These are phyloP conservation scores for Leccinellum rugosiceps DNA, from an alignment of 768 basidiomycete species.

Conservation along the genomic window DNA sequence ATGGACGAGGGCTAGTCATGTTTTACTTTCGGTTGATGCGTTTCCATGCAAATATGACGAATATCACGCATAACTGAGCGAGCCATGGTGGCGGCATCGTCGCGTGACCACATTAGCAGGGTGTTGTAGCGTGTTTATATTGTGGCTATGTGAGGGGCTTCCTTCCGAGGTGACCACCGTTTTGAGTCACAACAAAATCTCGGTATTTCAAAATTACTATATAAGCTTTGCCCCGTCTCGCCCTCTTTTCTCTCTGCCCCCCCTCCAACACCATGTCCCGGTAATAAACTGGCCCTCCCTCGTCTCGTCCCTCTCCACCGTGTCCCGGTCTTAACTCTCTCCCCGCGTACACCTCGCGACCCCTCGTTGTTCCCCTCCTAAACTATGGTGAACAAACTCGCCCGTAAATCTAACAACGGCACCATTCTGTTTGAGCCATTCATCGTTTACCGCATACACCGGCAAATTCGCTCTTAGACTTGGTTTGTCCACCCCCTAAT, in stretches of 20 bases:
- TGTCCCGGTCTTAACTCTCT: slow-evolving; percentile 1
- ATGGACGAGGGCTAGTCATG: slow-evolving; percentile 63
- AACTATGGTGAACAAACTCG: slow-evolving; percentile 82
- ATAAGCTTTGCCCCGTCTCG: slow-evolving; percentile 36
- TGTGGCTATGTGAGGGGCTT: slow-evolving; percentile 31
- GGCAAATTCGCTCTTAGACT: slow-evolving; percentile 31
- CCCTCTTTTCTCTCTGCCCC: slow-evolving; percentile 14
- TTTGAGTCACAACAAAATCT: slow-evolving; percentile 34
- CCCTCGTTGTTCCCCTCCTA: slow-evolving; percentile 28
- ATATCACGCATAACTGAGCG: not conserved
- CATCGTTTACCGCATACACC: slow-evolving; percentile 85
- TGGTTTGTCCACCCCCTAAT: slow-evolving; percentile 18
- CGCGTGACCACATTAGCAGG: slow-evolving; percentile 20
- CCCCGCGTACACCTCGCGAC: slow-evolving; percentile 25
- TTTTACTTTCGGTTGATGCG: slow-evolving; percentile 1
- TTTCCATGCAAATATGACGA: not conserved
- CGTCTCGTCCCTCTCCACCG: slow-evolving; percentile 8
- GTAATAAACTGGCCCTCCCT: slow-evolving; percentile 16
- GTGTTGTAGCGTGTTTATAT: slow-evolving; percentile 22
- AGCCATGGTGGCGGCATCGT: slow-evolving; percentile 18
- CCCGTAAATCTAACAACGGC: slow-evolving; percentile 80
- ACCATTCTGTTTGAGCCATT: slow-evolving; percentile 84
- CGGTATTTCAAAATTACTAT: slow-evolving; percentile 38
- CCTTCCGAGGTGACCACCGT: slow-evolving; percentile 26
- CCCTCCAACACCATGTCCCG: slow-evolving; percentile 38